A percentile compares a stretch with the other conserved stretches of the same genome.
Conservation (phyloP, 108 stramenopile species). For the Schizochytrium sp. region DNA sequence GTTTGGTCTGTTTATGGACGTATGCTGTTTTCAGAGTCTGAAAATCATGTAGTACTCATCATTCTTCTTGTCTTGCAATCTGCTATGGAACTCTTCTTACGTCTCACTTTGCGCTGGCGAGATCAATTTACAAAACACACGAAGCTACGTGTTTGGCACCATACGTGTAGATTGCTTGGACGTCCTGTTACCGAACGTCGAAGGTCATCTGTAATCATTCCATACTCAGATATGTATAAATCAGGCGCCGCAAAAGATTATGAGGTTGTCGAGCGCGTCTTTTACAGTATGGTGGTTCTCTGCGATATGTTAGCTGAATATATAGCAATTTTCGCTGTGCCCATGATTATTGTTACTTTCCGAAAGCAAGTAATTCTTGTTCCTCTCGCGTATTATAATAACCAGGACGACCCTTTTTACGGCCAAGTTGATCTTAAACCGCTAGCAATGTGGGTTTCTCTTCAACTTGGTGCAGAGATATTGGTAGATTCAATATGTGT, state of each 20-base stretch:
- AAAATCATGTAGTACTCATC: not conserved
- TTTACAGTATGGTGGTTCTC: slow-evolving; percentile 2
- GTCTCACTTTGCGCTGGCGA: not conserved
- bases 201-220: too few species aligned
- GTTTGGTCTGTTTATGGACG: slow-evolving; percentile 7
- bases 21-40: slow-evolving; percentile 22
- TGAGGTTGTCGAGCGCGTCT: not conserved
- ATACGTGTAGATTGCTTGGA: not conserved
- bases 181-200: too few species aligned
- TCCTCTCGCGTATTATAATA: not conserved
- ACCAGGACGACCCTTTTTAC: not conserved
- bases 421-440: not conserved
- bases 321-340: not conserved
- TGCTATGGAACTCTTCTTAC: not conserved
- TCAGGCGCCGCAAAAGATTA: not conserved
- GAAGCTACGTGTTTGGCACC: not conserved
- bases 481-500: not conserved
- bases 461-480: not conserved
- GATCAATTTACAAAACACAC: not conserved
- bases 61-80: not conserved
- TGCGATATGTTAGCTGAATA: slow-evolving; percentile 36
- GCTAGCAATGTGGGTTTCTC: not conserved
- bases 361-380: not conserved
- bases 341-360: not conserved
- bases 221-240: not conserved